These are phyloP conservation scores for Diaporthe citri DNA, from an alignment of 2,329 filamentous ascomycete species.

Conservation along the genomic window DNA sequence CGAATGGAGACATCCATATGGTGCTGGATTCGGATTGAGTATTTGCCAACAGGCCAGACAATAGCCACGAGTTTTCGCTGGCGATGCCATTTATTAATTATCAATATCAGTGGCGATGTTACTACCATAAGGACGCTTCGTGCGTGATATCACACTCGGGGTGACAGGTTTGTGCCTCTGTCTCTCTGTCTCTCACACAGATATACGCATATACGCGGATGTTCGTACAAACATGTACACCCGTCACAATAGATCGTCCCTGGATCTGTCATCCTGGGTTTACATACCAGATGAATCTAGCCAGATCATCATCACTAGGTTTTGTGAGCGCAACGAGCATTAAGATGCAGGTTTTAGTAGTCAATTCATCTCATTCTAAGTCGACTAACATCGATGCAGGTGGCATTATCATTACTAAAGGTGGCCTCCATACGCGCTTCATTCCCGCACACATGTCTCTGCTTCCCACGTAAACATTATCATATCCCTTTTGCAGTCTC, in stretches of 20 bases:
- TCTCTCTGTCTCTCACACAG: not conserved
- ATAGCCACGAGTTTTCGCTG: not conserved
- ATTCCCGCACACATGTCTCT: not conserved
- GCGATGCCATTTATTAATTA: no score
- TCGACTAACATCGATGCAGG: not conserved
- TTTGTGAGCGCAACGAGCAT: not conserved
- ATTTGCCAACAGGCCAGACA: not conserved
- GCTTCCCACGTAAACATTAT: constrained; percentile 25
- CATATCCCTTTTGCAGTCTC: constrained; percentile 11
- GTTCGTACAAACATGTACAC: not conserved
- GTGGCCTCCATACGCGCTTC: not conserved
- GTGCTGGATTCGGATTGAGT: not conserved
- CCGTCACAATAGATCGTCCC: not conserved
- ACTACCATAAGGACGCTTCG: no score
- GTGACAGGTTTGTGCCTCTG: not conserved
- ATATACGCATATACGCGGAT: not conserved
- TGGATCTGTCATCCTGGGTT: no score
- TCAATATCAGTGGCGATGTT: not conserved
- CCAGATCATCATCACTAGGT: no score
- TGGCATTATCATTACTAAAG: constrained; percentile 17
- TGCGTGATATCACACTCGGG: no score
- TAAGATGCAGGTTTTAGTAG: not conserved
- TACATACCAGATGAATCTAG: no score
- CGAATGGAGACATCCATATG: not conserved
- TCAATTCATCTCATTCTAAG: not conserved